Evolutionary conservation across 2,329 filamentous ascomycete genomes (phyloP), one percentile per base, ranked within the genome.

Genomic region (Alternaria consortialis): DNA sequence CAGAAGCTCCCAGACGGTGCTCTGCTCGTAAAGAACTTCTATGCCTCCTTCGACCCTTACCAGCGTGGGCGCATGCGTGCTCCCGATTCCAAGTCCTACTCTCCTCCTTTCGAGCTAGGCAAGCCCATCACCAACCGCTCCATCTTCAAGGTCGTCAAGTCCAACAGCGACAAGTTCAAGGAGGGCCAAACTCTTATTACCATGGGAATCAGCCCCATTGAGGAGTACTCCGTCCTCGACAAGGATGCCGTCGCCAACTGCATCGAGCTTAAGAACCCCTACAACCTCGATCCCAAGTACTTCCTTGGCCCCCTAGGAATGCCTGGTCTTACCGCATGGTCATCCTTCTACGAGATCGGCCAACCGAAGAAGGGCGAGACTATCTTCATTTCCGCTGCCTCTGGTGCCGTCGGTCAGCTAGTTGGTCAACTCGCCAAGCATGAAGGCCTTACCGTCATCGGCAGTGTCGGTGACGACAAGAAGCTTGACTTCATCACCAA

Each of bases 351-450:
- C 77, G 88, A 89, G 65, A 91, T 93, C 56, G 91, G 90, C 5
- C 83, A 90, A 81, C 90, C 91, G 25, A 87, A 91, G 82, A 88
- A 90, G 79, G 90, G 90, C 43, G 90, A 93, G 80, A 94, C 91
- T 39, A 92, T 97, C 73, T 93, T 94, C 78, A 85, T 97, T 68
- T 91, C 88, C 59, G 90, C 91, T 3, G 92, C 92, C 0, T 90
- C 89, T 4, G 92, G 93, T 31, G 92, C 91, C 1, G 92, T 96
- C 3, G 92, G 93, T 4, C 90, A 94, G 78, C 77, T 95, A 7
- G 92, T 95, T 20, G 92, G 92, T 6, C 92, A 95, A 80, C 80
- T 96, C 44, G 92, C 91, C 63, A 94, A 94, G 85, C 87, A 89
- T 63, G 89, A 94, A 78, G 92, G 92, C 2, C 80, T 95, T 58